phyloP scores from a whole-genome alignment of 2,329 filamentous ascomycete species.

The Diaporthe batatas region DNA sequence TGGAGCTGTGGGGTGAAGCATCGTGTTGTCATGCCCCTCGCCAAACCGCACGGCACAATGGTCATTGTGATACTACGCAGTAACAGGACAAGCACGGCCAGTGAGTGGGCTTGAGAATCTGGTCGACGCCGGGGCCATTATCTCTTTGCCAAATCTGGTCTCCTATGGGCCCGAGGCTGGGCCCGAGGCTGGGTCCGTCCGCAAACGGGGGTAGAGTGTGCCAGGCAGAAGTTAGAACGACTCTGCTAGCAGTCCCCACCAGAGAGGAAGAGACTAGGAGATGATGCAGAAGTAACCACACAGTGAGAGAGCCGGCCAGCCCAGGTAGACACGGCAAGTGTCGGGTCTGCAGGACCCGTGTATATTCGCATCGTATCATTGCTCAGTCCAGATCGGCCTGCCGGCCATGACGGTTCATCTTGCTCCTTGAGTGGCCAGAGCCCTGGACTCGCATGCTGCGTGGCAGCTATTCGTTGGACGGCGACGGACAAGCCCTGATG shows the following conservation, averaged over 20 bases:
- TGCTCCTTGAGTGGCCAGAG: slow-evolving; percentile 26
- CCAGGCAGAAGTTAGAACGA: neutral
- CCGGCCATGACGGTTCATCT: slow-evolving; percentile 28
- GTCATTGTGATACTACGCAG: slow-evolving; percentile 1
- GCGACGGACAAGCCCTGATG: slow-evolving; percentile 16
- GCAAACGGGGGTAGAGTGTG: neutral
- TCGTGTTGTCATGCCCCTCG: slow-evolving; percentile 14
- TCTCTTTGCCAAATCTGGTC: slow-evolving; percentile 15
- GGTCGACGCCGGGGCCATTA: neutral
- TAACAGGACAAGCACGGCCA: too few relatives aligned
- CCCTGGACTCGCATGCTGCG: slow-evolving; percentile 36
- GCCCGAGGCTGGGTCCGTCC: slow-evolving; percentile 22
- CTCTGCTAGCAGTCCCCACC: neutral
- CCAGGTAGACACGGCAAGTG: slow-evolving; percentile 23
- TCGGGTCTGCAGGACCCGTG: slow-evolving; percentile 23
- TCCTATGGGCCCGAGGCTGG: slow-evolving; percentile 28
- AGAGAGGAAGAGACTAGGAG: neutral
- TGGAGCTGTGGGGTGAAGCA: slow-evolving; percentile 26
- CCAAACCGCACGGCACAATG: slow-evolving; percentile 27
- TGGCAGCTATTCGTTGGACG: slow-evolving; percentile 41
- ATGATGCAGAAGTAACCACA: slow-evolving; percentile 24
- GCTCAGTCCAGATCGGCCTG: slow-evolving; percentile 27
- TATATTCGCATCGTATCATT: slow-evolving; percentile 23
- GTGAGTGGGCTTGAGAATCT: neutral
- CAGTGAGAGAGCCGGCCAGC: slow-evolving; percentile 30